phyloP scores from a whole-genome alignment of 1,284 basidiomycete genomes.

The Austroboletus niveus region DNA sequence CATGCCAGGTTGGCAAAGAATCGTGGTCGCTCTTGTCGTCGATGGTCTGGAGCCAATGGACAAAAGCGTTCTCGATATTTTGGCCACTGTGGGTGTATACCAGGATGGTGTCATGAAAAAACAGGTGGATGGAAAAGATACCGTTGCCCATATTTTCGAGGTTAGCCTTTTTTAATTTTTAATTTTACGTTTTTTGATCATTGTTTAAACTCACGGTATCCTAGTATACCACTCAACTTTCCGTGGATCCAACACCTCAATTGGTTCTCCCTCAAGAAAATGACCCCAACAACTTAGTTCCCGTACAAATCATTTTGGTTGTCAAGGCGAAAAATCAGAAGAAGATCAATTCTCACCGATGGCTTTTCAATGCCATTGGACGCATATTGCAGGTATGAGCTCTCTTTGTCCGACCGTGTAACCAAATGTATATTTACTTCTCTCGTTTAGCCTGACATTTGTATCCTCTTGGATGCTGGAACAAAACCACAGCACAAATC shows the following conservation, averaged over 20 bases:
- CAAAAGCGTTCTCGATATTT: slow-evolving; percentile 86
- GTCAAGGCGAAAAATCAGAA: slow-evolving; percentile 97
- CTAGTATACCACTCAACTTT: slow-evolving; percentile 88
- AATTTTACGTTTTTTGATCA: background rate
- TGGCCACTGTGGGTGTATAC: slow-evolving; percentile 87
- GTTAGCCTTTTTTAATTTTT: slow-evolving; percentile 44
- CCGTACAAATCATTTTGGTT: slow-evolving; percentile 94
- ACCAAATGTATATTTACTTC: background rate
- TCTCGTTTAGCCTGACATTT: slow-evolving; percentile 74
- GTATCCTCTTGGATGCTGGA: slow-evolving; percentile 90
- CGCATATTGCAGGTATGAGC: slow-evolving; percentile 64
- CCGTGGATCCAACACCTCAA: slow-evolving; percentile 86
- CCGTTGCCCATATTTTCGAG: slow-evolving; percentile 90
- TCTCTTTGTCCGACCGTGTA: slow-evolving; percentile 6
- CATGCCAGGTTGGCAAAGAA: slow-evolving; percentile 90
- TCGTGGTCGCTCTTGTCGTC: slow-evolving; percentile 88
- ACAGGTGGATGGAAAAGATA: slow-evolving; percentile 88
- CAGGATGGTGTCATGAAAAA: slow-evolving; percentile 98
- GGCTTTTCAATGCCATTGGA: slow-evolving; percentile 97
- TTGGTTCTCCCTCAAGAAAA: slow-evolving; percentile 88
- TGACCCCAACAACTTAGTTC: slow-evolving; percentile 89
- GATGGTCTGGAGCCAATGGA: slow-evolving; percentile 97
- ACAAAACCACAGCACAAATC: slow-evolving; percentile 97
- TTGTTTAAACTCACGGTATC: slow-evolving; percentile 8
- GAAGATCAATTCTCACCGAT: slow-evolving; percentile 96